Evolutionary conservation across 1,284 basidiomycete genomes (phyloP).

Genomic region (Vanrija humicola): DNA sequence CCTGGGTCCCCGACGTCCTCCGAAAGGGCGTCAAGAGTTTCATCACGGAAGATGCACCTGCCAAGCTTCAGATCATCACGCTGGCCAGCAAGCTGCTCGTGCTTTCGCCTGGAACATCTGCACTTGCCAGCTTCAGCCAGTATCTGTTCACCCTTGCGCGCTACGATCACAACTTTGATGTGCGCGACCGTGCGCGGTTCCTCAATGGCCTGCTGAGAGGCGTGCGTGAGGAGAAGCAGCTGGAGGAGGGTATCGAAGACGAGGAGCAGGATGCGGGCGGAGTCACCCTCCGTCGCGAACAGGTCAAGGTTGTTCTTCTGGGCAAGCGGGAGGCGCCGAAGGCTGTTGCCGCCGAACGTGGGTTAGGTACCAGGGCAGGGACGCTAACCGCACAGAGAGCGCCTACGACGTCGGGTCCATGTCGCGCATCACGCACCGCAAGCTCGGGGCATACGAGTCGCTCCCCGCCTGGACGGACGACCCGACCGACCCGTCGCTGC

Average conservation of each 20-base stretch:
- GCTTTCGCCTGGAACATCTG: constrained; percentile 58
- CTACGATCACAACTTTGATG: constrained; percentile 81
- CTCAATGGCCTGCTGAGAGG: constrained; percentile 66
- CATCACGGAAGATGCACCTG: constrained; percentile 55
- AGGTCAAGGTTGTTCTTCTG: constrained; percentile 72
- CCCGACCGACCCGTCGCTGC: constrained; percentile 49
- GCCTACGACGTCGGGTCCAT: constrained; percentile 41
- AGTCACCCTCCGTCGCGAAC: constrained; percentile 73
- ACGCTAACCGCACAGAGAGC: constrained; percentile 10
- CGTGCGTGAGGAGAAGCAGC: constrained; percentile 28
- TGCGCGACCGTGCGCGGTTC: constrained; percentile 81
- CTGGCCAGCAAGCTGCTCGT: constrained; percentile 78
- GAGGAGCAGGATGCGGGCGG: constrained; percentile 58
- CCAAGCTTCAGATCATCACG: constrained; percentile 76
- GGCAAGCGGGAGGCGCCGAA: constrained; percentile 57
- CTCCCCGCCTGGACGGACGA: constrained; percentile 51
- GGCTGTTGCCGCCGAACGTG: constrained; percentile 54
- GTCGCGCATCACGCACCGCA: constrained; percentile 34
- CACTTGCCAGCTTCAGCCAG: constrained; percentile 55
- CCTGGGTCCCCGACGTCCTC: constrained; percentile 81
- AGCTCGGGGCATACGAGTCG: constrained; percentile 34
- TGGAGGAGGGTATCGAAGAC: constrained; percentile 8
- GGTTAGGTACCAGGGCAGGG: constrained; percentile 25
- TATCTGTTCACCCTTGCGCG: constrained; percentile 79
- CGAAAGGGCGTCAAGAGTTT: constrained; percentile 72